phyloP scores from a whole-genome alignment of 306 rosid genomes.

The Cucurbita moschata region DNA sequence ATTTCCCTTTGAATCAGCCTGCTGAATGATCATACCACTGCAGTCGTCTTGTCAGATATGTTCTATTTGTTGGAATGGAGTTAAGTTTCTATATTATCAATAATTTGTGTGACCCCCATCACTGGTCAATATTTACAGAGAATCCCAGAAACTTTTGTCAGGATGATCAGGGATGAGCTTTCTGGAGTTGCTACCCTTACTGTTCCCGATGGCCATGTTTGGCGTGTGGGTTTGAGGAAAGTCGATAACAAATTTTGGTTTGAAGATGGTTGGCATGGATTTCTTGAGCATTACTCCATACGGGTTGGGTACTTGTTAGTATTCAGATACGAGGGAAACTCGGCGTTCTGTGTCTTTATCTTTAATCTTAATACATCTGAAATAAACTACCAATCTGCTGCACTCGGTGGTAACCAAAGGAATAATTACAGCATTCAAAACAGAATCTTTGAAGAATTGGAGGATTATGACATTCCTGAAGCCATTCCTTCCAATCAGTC shows the following conservation, averaged over 20 bases:
- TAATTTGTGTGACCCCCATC: not conserved
- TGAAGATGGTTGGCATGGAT: constrained; percentile 72
- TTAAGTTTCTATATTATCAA: not conserved
- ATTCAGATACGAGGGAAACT: constrained; percentile 72
- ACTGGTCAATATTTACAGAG: constrained; percentile 39
- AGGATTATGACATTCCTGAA: constrained; percentile 61
- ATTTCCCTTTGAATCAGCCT: not conserved
- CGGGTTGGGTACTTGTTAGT: constrained; percentile 55
- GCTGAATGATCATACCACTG: not conserved
- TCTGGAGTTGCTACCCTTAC: constrained; percentile 42
- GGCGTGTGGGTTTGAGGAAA: constrained; percentile 64
- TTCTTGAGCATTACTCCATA: constrained; percentile 50
- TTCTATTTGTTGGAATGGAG: not conserved
- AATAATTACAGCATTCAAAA: constrained; percentile 27
- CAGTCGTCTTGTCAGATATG: not conserved
- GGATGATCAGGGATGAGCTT: constrained; percentile 49
- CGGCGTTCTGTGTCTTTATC: constrained; percentile 54
- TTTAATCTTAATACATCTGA: constrained; percentile 57
- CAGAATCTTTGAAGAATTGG: constrained; percentile 59
- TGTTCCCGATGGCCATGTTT: constrained; percentile 67
- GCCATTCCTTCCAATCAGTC: constrained; percentile 18
- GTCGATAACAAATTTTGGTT: constrained; percentile 59
- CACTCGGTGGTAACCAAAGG: constrained; percentile 26
- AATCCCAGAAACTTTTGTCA: constrained; percentile 67
- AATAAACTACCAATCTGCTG: constrained; percentile 49